phyloP scores from a whole-genome alignment of 306 rosid species.

The Pyrus pyrifolia region DNA sequence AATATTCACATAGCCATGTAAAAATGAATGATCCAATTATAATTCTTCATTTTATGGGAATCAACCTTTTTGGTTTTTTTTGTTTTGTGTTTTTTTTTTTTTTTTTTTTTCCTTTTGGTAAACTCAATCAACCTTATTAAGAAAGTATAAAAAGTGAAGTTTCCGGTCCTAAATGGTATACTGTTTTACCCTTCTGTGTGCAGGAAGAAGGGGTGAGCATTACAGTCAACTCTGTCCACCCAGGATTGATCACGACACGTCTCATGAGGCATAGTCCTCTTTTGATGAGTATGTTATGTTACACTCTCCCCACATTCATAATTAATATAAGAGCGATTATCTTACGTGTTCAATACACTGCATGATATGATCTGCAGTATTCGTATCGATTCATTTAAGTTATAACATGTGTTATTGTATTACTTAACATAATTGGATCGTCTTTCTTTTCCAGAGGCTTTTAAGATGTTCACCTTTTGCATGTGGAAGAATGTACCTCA shows the following conservation, averaged over 20 bases:
- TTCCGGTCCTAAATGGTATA: background rate
- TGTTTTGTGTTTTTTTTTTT: too few species aligned
- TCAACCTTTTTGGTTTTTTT: too few species aligned
- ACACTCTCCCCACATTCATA: background rate
- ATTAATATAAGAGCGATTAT: background rate
- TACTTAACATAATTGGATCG: background rate
- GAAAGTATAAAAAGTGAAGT: background rate
- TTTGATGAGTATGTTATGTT: slow-evolving; percentile 52
- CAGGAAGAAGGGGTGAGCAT: slow-evolving; percentile 87
- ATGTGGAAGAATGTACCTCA: slow-evolving; percentile 82
- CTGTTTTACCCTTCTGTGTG: background rate
- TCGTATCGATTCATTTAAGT: background rate
- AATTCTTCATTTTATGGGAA: too few species aligned
- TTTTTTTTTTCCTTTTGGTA: too few species aligned
- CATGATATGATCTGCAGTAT: accelerated
- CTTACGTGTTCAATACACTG: background rate
- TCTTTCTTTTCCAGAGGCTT: slow-evolving; percentile 26
- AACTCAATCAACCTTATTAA: too few species aligned
- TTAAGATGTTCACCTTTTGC: slow-evolving; percentile 57
- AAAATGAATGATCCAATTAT: too few species aligned
- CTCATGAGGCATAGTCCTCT: slow-evolving; percentile 78
- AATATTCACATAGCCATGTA: too few species aligned
- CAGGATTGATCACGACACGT: slow-evolving; percentile 91
- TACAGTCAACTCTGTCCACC: slow-evolving; percentile 80
- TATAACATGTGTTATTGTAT: background rate